Percentiles rank a stretch among this genome's conserved stretches.
These are phyloP conservation scores for Neltuma alba DNA, from an alignment of 306 rosid genomes.

Conservation along the genomic window DNA sequence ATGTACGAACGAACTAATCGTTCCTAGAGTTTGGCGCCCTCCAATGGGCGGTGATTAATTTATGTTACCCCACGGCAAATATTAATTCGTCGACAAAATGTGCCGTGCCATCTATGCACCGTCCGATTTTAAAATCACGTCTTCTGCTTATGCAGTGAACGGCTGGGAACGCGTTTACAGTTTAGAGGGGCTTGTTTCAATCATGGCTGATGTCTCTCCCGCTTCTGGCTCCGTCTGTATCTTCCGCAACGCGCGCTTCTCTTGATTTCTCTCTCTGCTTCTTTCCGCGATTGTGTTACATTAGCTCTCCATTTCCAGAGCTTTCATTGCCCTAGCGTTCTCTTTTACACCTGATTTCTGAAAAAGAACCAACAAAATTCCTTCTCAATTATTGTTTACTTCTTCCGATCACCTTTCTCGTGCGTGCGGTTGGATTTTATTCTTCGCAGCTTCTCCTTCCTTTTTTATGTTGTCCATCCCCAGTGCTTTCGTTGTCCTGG, in stretches of 20 bases:
- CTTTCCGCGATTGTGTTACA: not conserved
- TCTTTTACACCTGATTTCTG: not conserved
- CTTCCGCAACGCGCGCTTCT: constrained; percentile 38
- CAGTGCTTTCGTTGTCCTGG: not conserved
- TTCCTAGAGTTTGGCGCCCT: not conserved
- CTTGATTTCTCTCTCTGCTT: constrained; percentile 11
- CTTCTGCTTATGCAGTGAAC: not conserved
- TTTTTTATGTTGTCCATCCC: not conserved
- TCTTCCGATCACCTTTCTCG: not conserved
- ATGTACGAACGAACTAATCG: no score
- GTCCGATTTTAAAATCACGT: not conserved
- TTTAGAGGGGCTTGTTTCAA: not conserved
- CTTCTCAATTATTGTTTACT: not conserved
- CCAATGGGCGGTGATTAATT: no score
- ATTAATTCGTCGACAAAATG: not conserved
- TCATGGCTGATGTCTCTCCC: not conserved
- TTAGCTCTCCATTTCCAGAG: constrained; percentile 33
- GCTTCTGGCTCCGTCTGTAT: not conserved
- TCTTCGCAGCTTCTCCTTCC: not conserved
- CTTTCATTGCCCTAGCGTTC: constrained; percentile 10
- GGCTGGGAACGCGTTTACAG: not conserved
- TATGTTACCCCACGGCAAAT: no score
- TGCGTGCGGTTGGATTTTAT: not conserved
- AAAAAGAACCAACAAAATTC: not conserved
- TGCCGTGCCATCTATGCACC: not conserved